phyloP scores from a whole-genome alignment of 371 early-diverging fungal genomes.

The Mucor circinelloides region DNA sequence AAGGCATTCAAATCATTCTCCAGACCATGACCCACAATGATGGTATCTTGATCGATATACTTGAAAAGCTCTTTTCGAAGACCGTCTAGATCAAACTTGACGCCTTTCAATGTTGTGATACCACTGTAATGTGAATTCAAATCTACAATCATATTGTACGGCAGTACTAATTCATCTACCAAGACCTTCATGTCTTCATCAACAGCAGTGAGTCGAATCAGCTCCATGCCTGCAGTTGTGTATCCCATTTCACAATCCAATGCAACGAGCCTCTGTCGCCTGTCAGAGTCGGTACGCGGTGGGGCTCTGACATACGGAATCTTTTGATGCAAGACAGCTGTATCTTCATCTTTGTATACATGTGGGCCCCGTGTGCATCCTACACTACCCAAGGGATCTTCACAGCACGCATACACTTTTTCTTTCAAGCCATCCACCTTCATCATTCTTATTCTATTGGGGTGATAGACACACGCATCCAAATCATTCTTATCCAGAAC shows the following conservation, averaged over 20 bases:
- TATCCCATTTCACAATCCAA: conserved; percentile 59
- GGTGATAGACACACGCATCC: conserved; percentile 47
- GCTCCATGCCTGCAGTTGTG: conserved; percentile 58
- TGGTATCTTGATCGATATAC: conserved; percentile 39
- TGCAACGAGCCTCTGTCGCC: conserved; percentile 28
- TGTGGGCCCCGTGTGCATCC: conserved; percentile 60
- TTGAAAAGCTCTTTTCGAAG: conserved; percentile 46
- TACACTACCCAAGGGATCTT: conserved; percentile 39
- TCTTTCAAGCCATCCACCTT: conserved; percentile 43
- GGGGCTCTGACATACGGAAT: conserved; percentile 49
- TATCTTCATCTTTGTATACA: conserved; percentile 44
- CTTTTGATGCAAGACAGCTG: conserved; percentile 38
- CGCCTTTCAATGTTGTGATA: conserved; percentile 53
- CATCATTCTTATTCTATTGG: conserved; percentile 31
- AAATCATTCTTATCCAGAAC: conserved; percentile 33
- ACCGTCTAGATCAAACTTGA: conserved; percentile 44
- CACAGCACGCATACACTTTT: conserved; percentile 51
- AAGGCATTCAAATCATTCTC: conserved; percentile 57
- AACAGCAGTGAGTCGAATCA: conserved; percentile 57
- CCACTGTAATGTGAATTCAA: conserved; percentile 61
- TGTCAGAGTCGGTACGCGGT: too few species aligned
- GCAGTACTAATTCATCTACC: conserved; percentile 59
- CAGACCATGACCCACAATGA: conserved; percentile 54
- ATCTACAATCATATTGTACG: conserved; percentile 54
- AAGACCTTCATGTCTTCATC: conserved; percentile 45